Conservation (phyloP, 495 filamentous ascomycete genomes). For the Aspergillus hancockii region DNA sequence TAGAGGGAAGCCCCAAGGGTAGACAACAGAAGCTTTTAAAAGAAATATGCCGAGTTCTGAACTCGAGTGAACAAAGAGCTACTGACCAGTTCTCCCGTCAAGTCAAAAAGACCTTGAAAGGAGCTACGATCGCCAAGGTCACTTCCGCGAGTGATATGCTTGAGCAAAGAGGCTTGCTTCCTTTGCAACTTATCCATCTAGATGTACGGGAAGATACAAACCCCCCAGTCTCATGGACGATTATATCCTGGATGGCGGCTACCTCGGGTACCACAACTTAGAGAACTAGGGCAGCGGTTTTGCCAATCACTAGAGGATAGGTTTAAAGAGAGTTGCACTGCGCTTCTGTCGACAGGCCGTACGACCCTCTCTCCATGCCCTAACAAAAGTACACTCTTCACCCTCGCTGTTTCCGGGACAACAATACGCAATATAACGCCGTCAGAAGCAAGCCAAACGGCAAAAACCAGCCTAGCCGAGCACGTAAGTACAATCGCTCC, state of each 20-base stretch:
- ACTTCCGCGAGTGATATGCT: slow-evolving; percentile 19
- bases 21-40: slow-evolving; percentile 15
- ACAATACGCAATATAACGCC: too few species aligned
- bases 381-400: slow-evolving; percentile 16
- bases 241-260: slow-evolving; percentile 20
- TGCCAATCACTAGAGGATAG: slow-evolving; percentile 4
- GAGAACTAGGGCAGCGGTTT: slow-evolving; percentile 10
- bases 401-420: slow-evolving; percentile 8
- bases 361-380: slow-evolving; percentile 5
- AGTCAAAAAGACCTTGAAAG: slow-evolving; percentile 7
- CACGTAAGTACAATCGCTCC: too few species aligned
- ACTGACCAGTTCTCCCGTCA: slow-evolving; percentile 7
- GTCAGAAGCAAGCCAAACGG: too few species aligned
- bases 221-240: slow-evolving; percentile 14
- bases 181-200: slow-evolving; percentile 16
- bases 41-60: slow-evolving; percentile 8
- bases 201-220: slow-evolving; percentile 6
- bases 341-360: slow-evolving; percentile 6
- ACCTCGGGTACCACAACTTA: slow-evolving; percentile 14
- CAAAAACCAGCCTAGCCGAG: too few species aligned
- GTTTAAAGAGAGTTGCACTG: slow-evolving; percentile 6
- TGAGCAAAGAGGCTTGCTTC: slow-evolving; percentile 22
- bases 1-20: slow-evolving; percentile 7
- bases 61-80: slow-evolving; percentile 5
- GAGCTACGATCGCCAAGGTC: neutral